Evolutionary conservation across 257 asterid genomes (phyloP), one percentile per base, ranked within the genome.

Genomic region (Solanum clarkiae): DNA sequence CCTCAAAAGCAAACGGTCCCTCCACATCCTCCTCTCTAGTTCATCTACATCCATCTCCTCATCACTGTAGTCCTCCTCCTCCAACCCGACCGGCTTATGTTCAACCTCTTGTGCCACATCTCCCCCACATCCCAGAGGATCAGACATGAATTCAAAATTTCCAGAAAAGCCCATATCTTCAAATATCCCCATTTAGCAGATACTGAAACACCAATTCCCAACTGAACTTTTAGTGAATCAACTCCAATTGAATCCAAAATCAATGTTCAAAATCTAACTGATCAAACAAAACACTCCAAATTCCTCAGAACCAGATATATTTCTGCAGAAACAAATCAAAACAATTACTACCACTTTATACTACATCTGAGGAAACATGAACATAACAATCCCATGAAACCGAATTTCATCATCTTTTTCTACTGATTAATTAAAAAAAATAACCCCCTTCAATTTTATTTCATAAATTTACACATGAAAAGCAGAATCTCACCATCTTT

Each of bases 11-110:
- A 91, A 72, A 36, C 92, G 86, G 84, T 91, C 92, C 63, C 85
- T 87, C 96, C 94, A 91, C 91, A 91, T 89, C 72, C 93, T 90
- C 83, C 85, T 91, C 62, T 93, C 93, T 7, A 93, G 88, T 85
- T 90, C 92, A 47, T 89, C 93, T 1, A 90, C 90, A 60, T 88
- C 93, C 89, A 91, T 83, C 82, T 93, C 96, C 59, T 93, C 93
- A 56, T 90, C 93, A 81, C 93, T 90, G 82, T 83, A 86, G 84
- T 91, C 92, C 10, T 90, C 93, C 26, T 89, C 93, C 53, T 66
- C 89, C 59, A 83, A 86, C 45, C 87, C 92, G 80, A 12, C 84
- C 4, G 86, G 85, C 45, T 68, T 69, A 80, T 42, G n/a, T 47
- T 87, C 93, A 32, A 57, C 81, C 59, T 86, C 93, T 1, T 75